Conservation (phyloP, 805 yeast species). For the Maudiozyma saulgeensis region DNA sequence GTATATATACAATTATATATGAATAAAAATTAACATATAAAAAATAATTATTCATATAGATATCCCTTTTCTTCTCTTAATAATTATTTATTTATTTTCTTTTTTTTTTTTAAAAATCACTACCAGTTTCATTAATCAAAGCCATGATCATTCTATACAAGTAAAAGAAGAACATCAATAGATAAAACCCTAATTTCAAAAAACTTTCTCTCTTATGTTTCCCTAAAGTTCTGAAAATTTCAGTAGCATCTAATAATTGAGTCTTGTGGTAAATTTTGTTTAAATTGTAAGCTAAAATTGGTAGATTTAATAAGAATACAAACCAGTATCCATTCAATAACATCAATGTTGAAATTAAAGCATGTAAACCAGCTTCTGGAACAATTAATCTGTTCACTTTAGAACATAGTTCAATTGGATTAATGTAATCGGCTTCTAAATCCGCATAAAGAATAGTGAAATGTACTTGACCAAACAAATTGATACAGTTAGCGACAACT, state of each 20-base stretch:
- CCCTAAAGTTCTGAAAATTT: conserved; percentile 87
- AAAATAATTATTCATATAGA: too few species aligned
- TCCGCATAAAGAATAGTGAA: conserved; percentile 94
- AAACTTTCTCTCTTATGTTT: conserved; percentile 90
- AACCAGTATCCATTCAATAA: conserved; percentile 89
- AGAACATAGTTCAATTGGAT: conserved; percentile 93
- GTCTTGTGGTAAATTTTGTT: conserved; percentile 71
- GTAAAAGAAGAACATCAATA: conserved; percentile 88
- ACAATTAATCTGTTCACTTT: conserved; percentile 79
- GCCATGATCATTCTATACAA: conserved; percentile 94
- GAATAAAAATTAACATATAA: background rate
- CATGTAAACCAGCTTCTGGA: conserved; percentile 86
- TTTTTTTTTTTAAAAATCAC: conserved; percentile 1
- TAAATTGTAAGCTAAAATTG: conserved; percentile 74
- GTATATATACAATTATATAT: background rate
- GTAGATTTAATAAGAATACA: conserved; percentile 71
- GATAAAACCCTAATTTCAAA: conserved; percentile 81
- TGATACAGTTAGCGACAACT: conserved; percentile 75
- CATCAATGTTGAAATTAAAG: conserved; percentile 55
- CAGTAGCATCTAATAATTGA: conserved; percentile 91
- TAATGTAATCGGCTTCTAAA: conserved; percentile 91
- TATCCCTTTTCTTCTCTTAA: too few species aligned
- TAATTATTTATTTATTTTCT: too few species aligned
- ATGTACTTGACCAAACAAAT: conserved; percentile 85
- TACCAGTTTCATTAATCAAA: conserved; percentile 48